phyloP scores from a whole-genome alignment of 345 rosid genomes.

The Murraya paniculata region DNA sequence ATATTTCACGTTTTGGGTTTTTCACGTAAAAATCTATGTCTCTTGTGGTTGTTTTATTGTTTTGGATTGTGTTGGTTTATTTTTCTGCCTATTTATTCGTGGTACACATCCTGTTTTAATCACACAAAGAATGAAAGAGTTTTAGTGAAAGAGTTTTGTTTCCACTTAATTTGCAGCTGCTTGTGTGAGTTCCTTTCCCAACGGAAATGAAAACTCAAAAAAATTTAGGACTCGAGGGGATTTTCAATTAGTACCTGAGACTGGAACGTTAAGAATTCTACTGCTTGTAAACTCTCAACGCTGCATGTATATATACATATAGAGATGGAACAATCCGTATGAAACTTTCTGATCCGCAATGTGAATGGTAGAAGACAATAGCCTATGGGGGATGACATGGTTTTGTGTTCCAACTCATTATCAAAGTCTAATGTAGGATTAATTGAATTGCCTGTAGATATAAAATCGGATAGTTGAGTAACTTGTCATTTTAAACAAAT shows the following conservation, averaged over 20 bases:
- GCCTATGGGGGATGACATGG: slow-evolving; percentile 6
- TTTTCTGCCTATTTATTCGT: too few species aligned
- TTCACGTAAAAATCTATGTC: too few species aligned
- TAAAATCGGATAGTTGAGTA: neutral
- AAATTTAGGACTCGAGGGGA: neutral
- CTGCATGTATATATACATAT: neutral
- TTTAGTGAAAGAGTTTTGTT: too few species aligned
- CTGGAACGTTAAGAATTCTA: neutral
- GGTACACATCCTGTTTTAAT: too few species aligned
- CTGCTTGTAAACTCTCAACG: neutral
- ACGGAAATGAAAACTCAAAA: too few species aligned
- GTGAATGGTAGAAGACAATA: neutral
- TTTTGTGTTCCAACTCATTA: neutral
- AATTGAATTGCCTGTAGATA: too few species aligned
- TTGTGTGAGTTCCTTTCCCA: too few species aligned
- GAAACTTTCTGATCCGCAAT: neutral
- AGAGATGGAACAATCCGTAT: neutral
- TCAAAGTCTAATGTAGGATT: neutral
- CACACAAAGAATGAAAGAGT: too few species aligned
- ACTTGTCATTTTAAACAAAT: neutral
- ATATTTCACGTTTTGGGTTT: too few species aligned
- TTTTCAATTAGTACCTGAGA: neutral
- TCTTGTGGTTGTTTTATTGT: too few species aligned
- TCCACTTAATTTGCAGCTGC: too few species aligned
- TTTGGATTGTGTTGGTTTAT: too few species aligned